Evolutionary conservation across 2,329 filamentous ascomycete genomes (phyloP).

Genomic region (Polychaeton citri): DNA sequence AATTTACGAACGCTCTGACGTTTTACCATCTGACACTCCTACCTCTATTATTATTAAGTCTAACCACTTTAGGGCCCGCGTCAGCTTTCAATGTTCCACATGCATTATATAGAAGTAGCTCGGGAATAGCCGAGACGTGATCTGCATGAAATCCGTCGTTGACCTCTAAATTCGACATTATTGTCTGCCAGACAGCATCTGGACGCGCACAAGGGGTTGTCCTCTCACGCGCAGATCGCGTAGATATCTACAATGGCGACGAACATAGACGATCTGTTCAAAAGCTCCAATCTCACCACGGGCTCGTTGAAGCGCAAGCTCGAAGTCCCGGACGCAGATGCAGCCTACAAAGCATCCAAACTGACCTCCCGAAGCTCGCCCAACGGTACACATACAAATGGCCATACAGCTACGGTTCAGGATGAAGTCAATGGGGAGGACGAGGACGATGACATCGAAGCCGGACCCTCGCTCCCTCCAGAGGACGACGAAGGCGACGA

Average conservation of each 20-base stretch:
- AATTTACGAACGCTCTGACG: too few relatives aligned
- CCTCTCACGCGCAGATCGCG: background rate
- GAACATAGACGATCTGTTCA: slow-evolving; percentile 51
- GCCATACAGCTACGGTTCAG: slow-evolving; percentile 32
- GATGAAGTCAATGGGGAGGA: slow-evolving; percentile 46
- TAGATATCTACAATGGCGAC: slow-evolving; percentile 21
- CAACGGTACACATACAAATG: slow-evolving; percentile 36
- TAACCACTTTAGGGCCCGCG: too few relatives aligned
- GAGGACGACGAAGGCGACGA: slow-evolving; percentile 44
- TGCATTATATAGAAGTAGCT: too few relatives aligned
- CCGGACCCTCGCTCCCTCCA: slow-evolving; percentile 22
- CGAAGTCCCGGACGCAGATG: slow-evolving; percentile 40
- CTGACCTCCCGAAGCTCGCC: slow-evolving; percentile 33
- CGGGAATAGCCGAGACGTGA: too few relatives aligned
- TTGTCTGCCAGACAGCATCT: too few relatives aligned
- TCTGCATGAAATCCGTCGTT: too few relatives aligned
- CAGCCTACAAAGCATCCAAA: slow-evolving; percentile 49
- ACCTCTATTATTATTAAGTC: too few relatives aligned
- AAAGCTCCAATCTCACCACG: slow-evolving; percentile 36
- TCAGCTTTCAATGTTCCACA: too few relatives aligned
- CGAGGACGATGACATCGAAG: slow-evolving; percentile 34
- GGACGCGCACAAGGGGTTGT: too few relatives aligned
- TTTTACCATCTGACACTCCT: too few relatives aligned
- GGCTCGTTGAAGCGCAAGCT: slow-evolving; percentile 42
- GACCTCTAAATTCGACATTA: too few relatives aligned